Evolutionary conservation across 2,329 filamentous ascomycete species (phyloP).

Genomic region (Aspergillus sp.): DNA sequence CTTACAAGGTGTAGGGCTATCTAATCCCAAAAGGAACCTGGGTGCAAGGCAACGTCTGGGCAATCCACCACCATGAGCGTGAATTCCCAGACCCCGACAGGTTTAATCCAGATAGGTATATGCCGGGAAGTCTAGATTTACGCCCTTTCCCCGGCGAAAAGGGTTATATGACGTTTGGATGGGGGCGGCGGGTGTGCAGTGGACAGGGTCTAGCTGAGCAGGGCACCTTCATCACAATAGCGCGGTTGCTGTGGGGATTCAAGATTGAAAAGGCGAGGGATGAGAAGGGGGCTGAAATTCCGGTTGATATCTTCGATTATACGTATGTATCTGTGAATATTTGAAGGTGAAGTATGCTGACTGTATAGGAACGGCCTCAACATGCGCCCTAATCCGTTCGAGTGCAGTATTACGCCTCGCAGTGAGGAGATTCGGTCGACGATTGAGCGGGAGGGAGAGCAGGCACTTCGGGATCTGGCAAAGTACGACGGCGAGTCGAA

Average conservation of each 20-base stretch:
- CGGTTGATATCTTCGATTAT: not conserved
- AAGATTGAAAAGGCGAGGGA: not conserved
- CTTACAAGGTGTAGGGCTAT: not conserved
- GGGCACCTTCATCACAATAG: not conserved
- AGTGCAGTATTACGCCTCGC: not conserved
- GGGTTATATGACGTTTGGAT: not conserved
- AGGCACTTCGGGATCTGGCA: not conserved
- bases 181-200: not conserved
- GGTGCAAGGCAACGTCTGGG: not conserved
- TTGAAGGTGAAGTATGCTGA: not conserved
- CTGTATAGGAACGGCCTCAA: not conserved
- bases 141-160: not conserved
- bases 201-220: not conserved
- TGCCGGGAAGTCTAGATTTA: not conserved
- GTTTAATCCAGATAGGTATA: not conserved
- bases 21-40: not conserved
- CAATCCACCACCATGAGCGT: not conserved
- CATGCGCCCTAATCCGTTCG: not conserved
- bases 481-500: not conserved
- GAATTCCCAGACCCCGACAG: not conserved
- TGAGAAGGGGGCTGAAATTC: not conserved
- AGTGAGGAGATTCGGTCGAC: not conserved
- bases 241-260: not conserved
- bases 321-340: not conserved
- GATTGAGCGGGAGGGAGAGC: not conserved